Evolutionary conservation across 352 stramenopile species (phyloP), one percentile per base, ranked within the genome.

Genomic region (Phytophthora capsici): DNA sequence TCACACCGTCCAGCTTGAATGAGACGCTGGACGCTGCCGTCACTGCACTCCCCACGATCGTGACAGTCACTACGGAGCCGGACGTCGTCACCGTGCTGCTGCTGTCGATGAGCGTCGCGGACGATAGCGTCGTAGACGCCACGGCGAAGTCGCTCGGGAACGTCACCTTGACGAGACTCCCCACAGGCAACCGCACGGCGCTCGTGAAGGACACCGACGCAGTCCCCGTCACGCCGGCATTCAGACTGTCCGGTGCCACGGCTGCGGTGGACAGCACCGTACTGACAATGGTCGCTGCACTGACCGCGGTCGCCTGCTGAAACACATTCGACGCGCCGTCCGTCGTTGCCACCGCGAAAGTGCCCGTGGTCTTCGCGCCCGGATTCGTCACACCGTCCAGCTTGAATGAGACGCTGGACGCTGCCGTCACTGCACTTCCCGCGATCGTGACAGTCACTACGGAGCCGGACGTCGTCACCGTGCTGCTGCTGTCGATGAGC

Each of bases 1-100:
- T 85, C 19, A 88, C 62, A 12, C 67, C 72, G 30, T 80, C 43
- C 57, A 90, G 38, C 40, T 71, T 63, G 61, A 89, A 84, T 30
- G 76, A 78, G 19, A 88, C 66, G 1, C 28, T 55, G 8, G 61
- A 9, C 0, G 74, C 66, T 8, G 62, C 54, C 2, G 40, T 13
- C 32, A 86, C 68, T 0, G 47, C 57, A 19, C 34, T 84, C 17
- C n/a, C 43, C 60, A 17, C 53, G 19, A 88, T 30, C 25, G 52
- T 69, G 23, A 88, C 56, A 6, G 28, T 56, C 25, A 83, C 77
- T 10, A 57, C 66, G 4, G 56, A 53, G 10, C 22, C 49, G 26
- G 63, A 54, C n/a, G 56, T 34, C 10, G 34, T 8, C 43, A 84
- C 66, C 1, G 45, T 88, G 26, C 10, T 54, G n/a, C n/a, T n/a